Base-by-base conservation (phyloP, 2,329 filamentous ascomycete species). In the Blastomyces gilchristii region DNA sequence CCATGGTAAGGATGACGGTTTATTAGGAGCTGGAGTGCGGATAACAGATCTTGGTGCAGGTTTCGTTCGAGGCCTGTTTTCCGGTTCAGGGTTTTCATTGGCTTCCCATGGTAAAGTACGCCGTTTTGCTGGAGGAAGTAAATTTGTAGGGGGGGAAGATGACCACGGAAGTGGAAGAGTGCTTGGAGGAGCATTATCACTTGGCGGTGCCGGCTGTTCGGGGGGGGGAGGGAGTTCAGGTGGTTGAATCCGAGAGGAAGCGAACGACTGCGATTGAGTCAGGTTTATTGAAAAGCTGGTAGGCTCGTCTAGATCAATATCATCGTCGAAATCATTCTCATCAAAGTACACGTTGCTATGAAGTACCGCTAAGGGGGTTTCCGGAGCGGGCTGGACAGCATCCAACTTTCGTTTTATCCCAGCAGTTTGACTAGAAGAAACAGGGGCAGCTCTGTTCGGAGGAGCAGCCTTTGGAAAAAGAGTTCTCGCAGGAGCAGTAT, bases 321-420 rank as follows among this genome's bases (percentile, higher is more conserved):
- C 91, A 71, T 93, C 89, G 69, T 91, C 90, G 68, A 96, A 94
- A 71, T 96, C 92, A 68, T 93, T 87, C 66, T 91, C 89, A 64
- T 86, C 84, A 66, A 91, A 89, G 65, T 82, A 84, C 11, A 88
- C 82, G 3, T 74, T 74, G 58, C 72, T 75, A 67, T 80, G 79
- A 22, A 82, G 72, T 16, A 75, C 76, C 0, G 73, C 74, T 62
- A 81, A 66, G 6, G 70, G 68, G 6, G 74, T 75, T 53, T 69
- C 68, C 22, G 68, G 50, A 9, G 50, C 41, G 5, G 45, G 67
- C 68, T 54, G 58, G 18, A 69, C 64, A 67, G 72, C 70, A 43
- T 77, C 76, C 25, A 76, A 68, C 65, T 77, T 78, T 53, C 75
- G 73, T 65, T 76, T 77, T 60, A 73, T 67, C 12, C 74, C 74